Percentiles rank a stretch among this genome's conserved stretches.
These are phyloP conservation scores for Sugiyamaella paludigena DNA, from an alignment of 1,139 yeast genomes.

Conservation along the genomic window DNA sequence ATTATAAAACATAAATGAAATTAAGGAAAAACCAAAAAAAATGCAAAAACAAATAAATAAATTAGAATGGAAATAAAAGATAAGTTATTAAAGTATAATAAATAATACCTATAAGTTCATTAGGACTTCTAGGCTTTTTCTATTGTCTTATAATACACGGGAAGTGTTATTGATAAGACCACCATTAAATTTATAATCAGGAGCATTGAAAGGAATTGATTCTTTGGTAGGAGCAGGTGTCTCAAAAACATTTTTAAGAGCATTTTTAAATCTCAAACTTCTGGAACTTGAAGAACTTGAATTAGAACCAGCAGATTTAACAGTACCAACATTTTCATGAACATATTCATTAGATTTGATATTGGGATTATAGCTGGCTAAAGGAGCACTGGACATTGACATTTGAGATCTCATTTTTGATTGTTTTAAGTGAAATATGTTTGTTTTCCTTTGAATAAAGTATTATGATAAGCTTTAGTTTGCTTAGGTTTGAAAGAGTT, in stretches of 20 bases:
- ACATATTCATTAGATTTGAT: too few relatives aligned
- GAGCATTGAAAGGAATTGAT: conserved; percentile 6
- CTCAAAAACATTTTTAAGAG: conserved; percentile 6
- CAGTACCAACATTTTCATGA: conserved; percentile 5
- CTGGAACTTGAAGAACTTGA: conserved; percentile 3
- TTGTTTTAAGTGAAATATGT: too few relatives aligned
- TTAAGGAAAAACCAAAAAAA: too few relatives aligned
- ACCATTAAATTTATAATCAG: conserved; percentile 8
- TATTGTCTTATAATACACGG: conserved; percentile 8
- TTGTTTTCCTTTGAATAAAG: too few relatives aligned
- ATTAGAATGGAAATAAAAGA: not conserved
- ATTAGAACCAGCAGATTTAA: conserved; percentile 5
- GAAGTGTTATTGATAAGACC: conserved; percentile 2
- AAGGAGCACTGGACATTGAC: too few relatives aligned
- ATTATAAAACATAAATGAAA: too few relatives aligned
- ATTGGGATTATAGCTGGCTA: too few relatives aligned
- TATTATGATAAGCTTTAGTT: too few relatives aligned
- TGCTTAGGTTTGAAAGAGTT: too few relatives aligned
- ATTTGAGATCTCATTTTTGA: too few relatives aligned
- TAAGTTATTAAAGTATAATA: not conserved
- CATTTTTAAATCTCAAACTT: conserved; percentile 1
- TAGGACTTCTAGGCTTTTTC: too few relatives aligned
- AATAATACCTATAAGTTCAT: not conserved
- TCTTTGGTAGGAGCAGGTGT: not conserved
- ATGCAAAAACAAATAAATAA: too few relatives aligned